Evolutionary conservation across 441 rosid genomes (phyloP), one percentile per base, ranked within the genome.

Genomic region (Sinapis alba): DNA sequence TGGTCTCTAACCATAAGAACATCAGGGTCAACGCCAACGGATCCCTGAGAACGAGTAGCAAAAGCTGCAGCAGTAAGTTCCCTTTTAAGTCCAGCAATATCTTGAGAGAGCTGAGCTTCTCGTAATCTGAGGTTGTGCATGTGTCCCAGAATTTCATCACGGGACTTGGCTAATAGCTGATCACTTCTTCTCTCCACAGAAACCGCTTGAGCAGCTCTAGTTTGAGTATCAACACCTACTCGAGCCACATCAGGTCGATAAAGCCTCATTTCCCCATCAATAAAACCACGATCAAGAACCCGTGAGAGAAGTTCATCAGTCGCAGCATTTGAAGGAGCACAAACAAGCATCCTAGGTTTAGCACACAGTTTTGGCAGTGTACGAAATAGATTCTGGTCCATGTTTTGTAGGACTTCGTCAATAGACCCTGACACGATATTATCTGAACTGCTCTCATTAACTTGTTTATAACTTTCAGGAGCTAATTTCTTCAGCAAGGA

Each of bases 291-390:
- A 82, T 86, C 98, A 60, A 96, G 99, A 72, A 93, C 98, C 71
- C 99, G 99, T 1, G 99, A 71, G 51, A 96, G 93, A 77, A 93
- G 97, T 80, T 96, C 99, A 82, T 96, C 99, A 7, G 98, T 96
- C 71, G 99, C 98, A 70, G 99, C 99, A 89, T 93, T 96, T 59
- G 98, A 96, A 80, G 99, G 99, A 75, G 99, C 99, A 87, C 99
- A 96, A 45, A 93, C 98, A 38, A 96, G 80, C 99, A 96, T 96
- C 77, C 99, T 86, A 34, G 99, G 99, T 79, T 96, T 96, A 27
- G 93, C 97, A 66, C 98, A 96, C 28, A 96, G 88, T 82, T 89
- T 96, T 67, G 99, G 97, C 74, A 96, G 94, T 9, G 98, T 84
- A 18, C 97, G 97, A 62, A 90, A 87, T 26, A 96, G 93, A 84